Conservation (phyloP, 139 green algal genomes). For the Chlorella ohadii region DNA sequence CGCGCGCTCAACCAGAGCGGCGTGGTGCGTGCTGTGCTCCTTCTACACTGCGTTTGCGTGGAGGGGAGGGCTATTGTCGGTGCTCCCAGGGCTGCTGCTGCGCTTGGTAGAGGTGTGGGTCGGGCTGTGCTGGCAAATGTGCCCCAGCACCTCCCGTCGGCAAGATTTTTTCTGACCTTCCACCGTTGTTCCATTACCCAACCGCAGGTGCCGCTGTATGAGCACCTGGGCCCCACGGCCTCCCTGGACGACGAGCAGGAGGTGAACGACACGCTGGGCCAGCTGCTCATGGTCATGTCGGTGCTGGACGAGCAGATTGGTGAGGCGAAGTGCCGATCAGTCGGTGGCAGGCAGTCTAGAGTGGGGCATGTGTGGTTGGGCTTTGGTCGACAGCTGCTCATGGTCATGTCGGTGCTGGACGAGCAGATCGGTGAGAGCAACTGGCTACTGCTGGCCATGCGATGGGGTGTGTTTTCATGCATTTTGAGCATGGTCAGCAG, state of each 20-base stretch:
- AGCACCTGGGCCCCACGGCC: neutral
- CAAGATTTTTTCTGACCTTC: too few species aligned
- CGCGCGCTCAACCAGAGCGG: constrained; percentile 10
- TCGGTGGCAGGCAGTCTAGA: too few species aligned
- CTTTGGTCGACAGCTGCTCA: neutral
- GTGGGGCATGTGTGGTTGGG: neutral
- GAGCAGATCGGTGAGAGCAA: constrained; percentile 76
- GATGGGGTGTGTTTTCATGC: too few species aligned
- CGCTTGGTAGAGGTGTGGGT: too few species aligned
- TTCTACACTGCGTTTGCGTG: too few species aligned
- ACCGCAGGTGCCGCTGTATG: neutral
- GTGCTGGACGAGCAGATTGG: constrained; percentile 86
- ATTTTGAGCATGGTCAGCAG: too few species aligned
- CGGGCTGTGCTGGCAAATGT: too few species aligned
- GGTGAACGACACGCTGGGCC: constrained; percentile 73
- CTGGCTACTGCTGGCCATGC: too few species aligned
- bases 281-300: constrained; percentile 93
- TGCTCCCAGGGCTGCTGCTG: too few species aligned
- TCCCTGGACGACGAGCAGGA: constrained; percentile 21
- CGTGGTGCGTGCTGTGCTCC: neutral
- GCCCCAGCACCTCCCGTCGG: too few species aligned
- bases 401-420: constrained; percentile 84
- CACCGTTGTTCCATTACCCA: neutral
- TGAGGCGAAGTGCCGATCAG: too few species aligned
- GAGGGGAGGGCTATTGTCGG: too few species aligned